Evolutionary conservation across 495 filamentous ascomycete species (phyloP), one percentile per base, ranked within the genome.

Genomic region (Lasiosphaeriaceae sp.): DNA sequence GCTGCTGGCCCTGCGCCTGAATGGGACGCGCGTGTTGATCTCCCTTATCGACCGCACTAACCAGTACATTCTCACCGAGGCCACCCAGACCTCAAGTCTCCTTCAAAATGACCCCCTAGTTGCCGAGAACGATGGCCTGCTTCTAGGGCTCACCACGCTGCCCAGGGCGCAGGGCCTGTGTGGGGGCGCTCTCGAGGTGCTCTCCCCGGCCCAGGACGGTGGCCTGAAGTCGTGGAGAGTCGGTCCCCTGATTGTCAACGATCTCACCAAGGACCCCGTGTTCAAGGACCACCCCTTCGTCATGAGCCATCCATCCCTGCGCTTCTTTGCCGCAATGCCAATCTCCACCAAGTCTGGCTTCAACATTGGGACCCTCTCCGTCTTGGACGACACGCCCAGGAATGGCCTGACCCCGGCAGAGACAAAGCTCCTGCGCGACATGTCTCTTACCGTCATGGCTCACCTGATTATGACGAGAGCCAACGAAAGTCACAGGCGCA

Each of bases 401-500:
- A 17, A 57, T 5, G 50, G 37, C 20, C 50, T 55, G 47, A 43
- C 14, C 39, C 1, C 8, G 39, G 8, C 39, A 14, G 39, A 43
- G 39, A 43, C 37, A 6, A 21, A 56, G 24, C 72, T 75, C 56
- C 3, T 78, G 48, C 22, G 50, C 29, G 72, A 74, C 47, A 71
- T 74, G 55, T 65, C 61, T 6, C 26, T 50, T 14, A 67, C 71
- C 20, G 62, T 77, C 23, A 76, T 75, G 68, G 64, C 65, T 23
- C 71, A 77, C 52, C 59, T 77, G 6, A 72, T 75, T 41, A 58
- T 66, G 31, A 64, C 59, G 5, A 59, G 65, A 19, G 21, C 62
- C 54, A 65, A 67, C 35, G 49, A 58, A 20, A 48, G 66, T 22
- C 65, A 71, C 16, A 47, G 62, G 49, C 63, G 71, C n/a, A 55